These are phyloP conservation scores for Hypericum androsaemum DNA, from an alignment of 345 rosid genomes.

Conservation along the genomic window DNA sequence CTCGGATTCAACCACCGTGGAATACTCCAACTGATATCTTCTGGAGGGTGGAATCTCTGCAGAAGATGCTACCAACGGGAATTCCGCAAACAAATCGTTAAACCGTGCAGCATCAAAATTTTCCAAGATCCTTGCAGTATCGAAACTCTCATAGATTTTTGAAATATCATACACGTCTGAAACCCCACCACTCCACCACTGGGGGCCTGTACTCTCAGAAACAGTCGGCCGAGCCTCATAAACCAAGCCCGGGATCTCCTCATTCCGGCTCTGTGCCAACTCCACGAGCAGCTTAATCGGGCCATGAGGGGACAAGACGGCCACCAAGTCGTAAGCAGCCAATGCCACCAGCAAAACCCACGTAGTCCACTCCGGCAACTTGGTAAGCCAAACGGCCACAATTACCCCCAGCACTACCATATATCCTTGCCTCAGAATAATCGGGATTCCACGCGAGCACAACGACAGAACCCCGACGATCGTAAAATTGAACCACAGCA, in stretches of 20 bases:
- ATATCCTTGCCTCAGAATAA: constrained; percentile 68
- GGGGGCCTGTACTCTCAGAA: constrained; percentile 27
- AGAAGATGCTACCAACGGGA: constrained; percentile 33
- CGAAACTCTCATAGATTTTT: constrained; percentile 22
- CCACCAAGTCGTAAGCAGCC: constrained; percentile 81
- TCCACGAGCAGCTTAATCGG: constrained; percentile 88
- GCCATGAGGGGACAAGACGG: constrained; percentile 93
- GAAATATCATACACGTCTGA: constrained; percentile 54
- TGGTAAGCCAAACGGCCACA: constrained; percentile 93
- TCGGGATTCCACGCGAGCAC: constrained; percentile 66
- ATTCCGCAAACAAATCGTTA: constrained; percentile 39
- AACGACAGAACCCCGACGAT: constrained; percentile 72
- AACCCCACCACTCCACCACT: constrained; percentile 44
- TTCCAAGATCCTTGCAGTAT: constrained; percentile 20
- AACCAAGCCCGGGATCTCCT: constrained; percentile 88
- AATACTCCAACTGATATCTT: constrained; percentile 42
- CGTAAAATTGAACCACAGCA: constrained; percentile 75
- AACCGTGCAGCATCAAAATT: too few relatives aligned
- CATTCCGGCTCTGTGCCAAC: constrained; percentile 77
- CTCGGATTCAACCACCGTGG: constrained; percentile 36
- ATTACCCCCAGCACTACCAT: constrained; percentile 80
- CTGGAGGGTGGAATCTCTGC: constrained; percentile 35
- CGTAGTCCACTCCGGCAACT: too few relatives aligned
- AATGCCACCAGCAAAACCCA: constrained; percentile 82
- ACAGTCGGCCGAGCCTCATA: too few relatives aligned